phyloP scores from a whole-genome alignment of 768 basidiomycete genomes.

The Mycena alexandri region DNA sequence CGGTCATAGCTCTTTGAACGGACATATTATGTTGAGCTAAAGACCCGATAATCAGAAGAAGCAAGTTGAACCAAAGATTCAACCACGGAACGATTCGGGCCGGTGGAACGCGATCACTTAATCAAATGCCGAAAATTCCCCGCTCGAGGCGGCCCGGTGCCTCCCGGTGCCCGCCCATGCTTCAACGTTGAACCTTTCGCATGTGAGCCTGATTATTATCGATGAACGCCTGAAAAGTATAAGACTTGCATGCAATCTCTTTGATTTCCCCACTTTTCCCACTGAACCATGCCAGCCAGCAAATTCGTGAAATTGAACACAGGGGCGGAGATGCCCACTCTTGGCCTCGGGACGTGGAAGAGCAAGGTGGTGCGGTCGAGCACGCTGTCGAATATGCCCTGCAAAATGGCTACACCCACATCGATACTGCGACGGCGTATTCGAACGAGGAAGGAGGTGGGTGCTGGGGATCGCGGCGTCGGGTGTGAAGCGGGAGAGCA shows the following conservation, averaged over 20 bases:
- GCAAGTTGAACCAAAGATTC: too few species aligned
- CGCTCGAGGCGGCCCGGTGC: too few species aligned
- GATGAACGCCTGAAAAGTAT: background rate
- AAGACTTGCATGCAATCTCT: background rate
- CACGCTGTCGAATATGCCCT: conserved; percentile 82
- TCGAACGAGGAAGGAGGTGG: conserved; percentile 86
- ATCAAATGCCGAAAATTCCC: too few species aligned
- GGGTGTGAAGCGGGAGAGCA: conserved; percentile 75
- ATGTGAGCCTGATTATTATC: background rate
- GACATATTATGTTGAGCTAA: too few species aligned
- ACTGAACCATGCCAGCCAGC: conserved; percentile 64
- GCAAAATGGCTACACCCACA: conserved; percentile 78
- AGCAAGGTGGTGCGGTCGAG: conserved; percentile 75
- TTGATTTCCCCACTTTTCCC: background rate
- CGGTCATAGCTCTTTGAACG: too few species aligned
- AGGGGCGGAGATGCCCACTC: conserved; percentile 80
- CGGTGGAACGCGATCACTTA: too few species aligned
- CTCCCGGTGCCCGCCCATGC: too few species aligned
- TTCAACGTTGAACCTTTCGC: too few species aligned
- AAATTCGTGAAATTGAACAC: conserved; percentile 76
- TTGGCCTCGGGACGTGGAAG: conserved; percentile 88
- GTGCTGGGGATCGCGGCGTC: conserved; percentile 81
- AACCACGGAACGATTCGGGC: too few species aligned
- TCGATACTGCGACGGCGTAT: conserved; percentile 79
- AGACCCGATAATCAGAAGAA: too few species aligned